A percentile compares a stretch with the other conserved stretches of the same genome.
Conservation (phyloP, 139 green algal species). For the Klebsormidium nitens region DNA sequence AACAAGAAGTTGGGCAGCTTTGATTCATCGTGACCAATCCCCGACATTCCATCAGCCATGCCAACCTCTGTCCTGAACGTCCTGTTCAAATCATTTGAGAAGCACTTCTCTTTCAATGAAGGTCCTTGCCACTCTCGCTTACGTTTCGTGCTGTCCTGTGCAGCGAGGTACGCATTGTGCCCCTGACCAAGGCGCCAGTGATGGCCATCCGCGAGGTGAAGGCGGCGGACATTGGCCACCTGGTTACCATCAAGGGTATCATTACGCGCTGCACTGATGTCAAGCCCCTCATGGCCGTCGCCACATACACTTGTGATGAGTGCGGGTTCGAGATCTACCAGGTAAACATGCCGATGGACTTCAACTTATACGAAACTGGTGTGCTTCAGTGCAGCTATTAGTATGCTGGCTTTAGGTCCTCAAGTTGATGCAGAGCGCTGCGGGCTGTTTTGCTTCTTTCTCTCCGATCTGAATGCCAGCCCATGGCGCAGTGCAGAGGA, state of each 20-base stretch:
- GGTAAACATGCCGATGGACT: slow-evolving; percentile 57
- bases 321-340: slow-evolving; percentile 92
- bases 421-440: too few species aligned
- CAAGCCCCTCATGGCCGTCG: slow-evolving; percentile 81
- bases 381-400: too few species aligned
- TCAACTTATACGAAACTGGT: too few species aligned
- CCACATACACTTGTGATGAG: slow-evolving; percentile 89
- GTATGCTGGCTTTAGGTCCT: too few species aligned
- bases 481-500: too few species aligned
- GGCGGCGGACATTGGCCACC: slow-evolving; percentile 70
- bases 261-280: slow-evolving; percentile 89
- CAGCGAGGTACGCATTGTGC: slow-evolving; percentile 72
- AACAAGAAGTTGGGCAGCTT: too few species aligned
- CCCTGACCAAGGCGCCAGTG: slow-evolving; percentile 28
- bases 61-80: neutral
- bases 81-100: neutral
- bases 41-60: neutral
- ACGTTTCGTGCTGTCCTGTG: neutral
- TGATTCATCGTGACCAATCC: neutral
- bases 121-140: neutral
- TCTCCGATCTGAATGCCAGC: too few species aligned
- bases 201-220: slow-evolving; percentile 62
- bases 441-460: too few species aligned
- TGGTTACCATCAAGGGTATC: slow-evolving; percentile 86
- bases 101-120: neutral